Percentiles rank a stretch among this genome's conserved stretches.
phyloP scores from a whole-genome alignment of 768 basidiomycete genomes.

The Mycena vulgaris region DNA sequence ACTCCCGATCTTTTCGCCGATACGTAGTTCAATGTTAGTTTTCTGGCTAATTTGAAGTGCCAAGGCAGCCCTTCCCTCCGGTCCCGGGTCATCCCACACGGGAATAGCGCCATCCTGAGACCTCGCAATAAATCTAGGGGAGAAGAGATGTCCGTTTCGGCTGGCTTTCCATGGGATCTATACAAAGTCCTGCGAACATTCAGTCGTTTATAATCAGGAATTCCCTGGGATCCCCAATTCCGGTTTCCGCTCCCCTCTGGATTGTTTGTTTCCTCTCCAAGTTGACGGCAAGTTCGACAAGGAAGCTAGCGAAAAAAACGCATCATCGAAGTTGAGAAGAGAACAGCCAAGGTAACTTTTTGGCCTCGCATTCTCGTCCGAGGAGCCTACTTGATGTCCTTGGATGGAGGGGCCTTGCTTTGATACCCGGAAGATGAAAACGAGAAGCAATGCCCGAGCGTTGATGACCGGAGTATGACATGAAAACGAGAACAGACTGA shows the following conservation, averaged over 20 bases:
- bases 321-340: slow-evolving; percentile 21
- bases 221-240: background rate
- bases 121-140: background rate
- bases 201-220: background rate
- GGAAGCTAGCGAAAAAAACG: slow-evolving; percentile 13
- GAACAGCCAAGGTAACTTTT: slow-evolving; percentile 25
- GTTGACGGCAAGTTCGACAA: no score
- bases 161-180: no score
- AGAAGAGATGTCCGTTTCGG: background rate
- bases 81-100: background rate
- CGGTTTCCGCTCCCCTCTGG: no score
- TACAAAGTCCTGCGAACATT: background rate
- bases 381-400: slow-evolving; percentile 20
- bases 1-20: no score
- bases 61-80: no score
- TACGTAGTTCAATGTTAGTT: no score
- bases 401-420: background rate
- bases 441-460: slow-evolving; percentile 29
- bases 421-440: slow-evolving; percentile 34
- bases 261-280: no score
- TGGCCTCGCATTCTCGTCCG: slow-evolving; percentile 27
- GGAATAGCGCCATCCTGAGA: background rate
- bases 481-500: slow-evolving; percentile 17
- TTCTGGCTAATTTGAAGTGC: no score
- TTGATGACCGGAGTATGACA: slow-evolving; percentile 30